Evolutionary conservation across 805 yeast genomes (phyloP).

Genomic region (Candida saitoana): DNA sequence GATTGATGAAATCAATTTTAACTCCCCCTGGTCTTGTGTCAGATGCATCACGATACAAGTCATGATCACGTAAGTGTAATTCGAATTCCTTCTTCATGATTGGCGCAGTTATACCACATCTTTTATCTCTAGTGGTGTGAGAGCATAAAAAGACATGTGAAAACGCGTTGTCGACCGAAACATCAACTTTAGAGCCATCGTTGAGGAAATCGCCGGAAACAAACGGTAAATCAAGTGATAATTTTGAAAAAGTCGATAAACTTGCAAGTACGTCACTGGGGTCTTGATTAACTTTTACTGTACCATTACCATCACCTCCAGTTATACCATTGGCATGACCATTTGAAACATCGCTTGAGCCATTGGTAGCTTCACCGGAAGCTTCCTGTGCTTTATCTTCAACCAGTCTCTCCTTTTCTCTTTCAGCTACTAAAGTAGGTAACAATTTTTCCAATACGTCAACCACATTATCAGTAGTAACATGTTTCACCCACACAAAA

Average conservation of each 20-base stretch:
- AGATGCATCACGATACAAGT: slow-evolving; percentile 67
- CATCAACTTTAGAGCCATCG: background rate
- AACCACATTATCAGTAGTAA: slow-evolving; percentile 41
- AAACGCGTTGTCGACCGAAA: slow-evolving; percentile 23
- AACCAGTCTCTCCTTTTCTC: slow-evolving; percentile 8
- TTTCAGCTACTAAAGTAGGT: slow-evolving; percentile 32
- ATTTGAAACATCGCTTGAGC: background rate
- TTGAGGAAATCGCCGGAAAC: slow-evolving; percentile 2
- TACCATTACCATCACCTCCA: background rate
- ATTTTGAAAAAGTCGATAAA: slow-evolving; percentile 19
- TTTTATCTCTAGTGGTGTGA: slow-evolving; percentile 84
- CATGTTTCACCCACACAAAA: slow-evolving; percentile 62
- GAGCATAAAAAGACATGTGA: slow-evolving; percentile 76
- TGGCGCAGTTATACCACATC: slow-evolving; percentile 94
- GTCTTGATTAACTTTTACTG: background rate
- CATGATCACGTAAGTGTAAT: slow-evolving; percentile 62
- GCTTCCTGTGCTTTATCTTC: too few species aligned
- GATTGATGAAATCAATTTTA: slow-evolving; percentile 66
- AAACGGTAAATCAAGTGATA: background rate
- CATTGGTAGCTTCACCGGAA: too few species aligned
- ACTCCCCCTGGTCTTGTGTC: slow-evolving; percentile 78
- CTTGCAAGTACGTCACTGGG: slow-evolving; percentile 10
- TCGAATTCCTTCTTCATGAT: slow-evolving; percentile 79
- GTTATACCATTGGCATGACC: background rate
- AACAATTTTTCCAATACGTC: slow-evolving; percentile 43